Conservation (phyloP, 176 grass and related monocot genomes). For the Musa acuminata region DNA sequence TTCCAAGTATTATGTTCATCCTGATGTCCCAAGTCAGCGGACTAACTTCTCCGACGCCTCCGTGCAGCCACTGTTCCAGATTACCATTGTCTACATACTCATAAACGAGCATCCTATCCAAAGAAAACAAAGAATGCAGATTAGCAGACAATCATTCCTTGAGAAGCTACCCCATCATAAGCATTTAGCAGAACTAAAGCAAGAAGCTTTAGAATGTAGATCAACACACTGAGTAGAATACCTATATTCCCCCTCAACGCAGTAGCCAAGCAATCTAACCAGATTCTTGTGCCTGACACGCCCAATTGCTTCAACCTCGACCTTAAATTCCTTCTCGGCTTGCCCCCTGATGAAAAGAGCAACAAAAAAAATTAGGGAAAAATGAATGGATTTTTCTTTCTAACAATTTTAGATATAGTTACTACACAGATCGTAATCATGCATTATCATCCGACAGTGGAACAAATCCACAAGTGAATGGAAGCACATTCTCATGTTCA, state of each 20-base stretch:
- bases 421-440: too few relatives aligned
- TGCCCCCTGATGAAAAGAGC: constrained; percentile 44
- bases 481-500: too few relatives aligned
- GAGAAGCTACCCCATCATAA: neutral
- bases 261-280: constrained; percentile 83
- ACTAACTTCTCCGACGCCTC: constrained; percentile 42
- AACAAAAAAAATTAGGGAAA: neutral
- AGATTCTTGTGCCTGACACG: constrained; percentile 92
- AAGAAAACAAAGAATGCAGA: neutral
- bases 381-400: neutral
- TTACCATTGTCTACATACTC: constrained; percentile 82
- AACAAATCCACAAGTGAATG: too few relatives aligned
- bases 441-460: too few relatives aligned
- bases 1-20: constrained; percentile 92
- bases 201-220: neutral
- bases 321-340: constrained; percentile 74
- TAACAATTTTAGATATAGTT: too few relatives aligned
- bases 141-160: neutral
- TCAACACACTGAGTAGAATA: constrained; percentile 9
- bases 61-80: constrained; percentile 76
- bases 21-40: constrained; percentile 80
- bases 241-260: constrained; percentile 73
- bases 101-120: constrained; percentile 68
- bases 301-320: constrained; percentile 74
- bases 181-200: neutral